These are phyloP conservation scores for Stachybotrys chlorohalonatus DNA, from an alignment of 2,329 filamentous ascomycete genomes.

Conservation along the genomic window DNA sequence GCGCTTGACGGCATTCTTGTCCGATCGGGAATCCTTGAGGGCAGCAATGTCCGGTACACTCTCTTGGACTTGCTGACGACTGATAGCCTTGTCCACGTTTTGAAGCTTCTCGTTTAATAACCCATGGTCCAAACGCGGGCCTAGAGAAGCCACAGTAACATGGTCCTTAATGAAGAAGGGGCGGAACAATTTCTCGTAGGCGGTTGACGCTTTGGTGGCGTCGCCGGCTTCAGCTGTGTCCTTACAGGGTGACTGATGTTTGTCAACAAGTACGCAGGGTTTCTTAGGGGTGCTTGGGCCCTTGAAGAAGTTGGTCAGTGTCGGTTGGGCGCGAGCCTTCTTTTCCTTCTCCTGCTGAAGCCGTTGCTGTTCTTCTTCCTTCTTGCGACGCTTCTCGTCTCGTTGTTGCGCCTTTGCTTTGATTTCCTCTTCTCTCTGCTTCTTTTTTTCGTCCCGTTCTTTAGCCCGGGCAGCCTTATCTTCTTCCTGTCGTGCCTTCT, in stretches of 20 bases:
- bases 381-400: conserved; percentile 38
- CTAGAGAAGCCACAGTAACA: conserved; percentile 57
- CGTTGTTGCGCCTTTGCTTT: conserved; percentile 29
- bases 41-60: conserved; percentile 37
- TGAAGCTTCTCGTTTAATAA: conserved; percentile 40
- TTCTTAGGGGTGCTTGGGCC: conserved; percentile 31
- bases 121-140: conserved; percentile 48
- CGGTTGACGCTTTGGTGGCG: conserved; percentile 26
- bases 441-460: conserved; percentile 29
- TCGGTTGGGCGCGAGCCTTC: conserved; percentile 38
- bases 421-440: conserved; percentile 33
- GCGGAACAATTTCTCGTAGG: conserved; percentile 65
- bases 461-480: conserved; percentile 27
- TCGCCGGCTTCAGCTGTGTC: conserved; percentile 15
- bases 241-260: not conserved
- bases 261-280: not conserved
- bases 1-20: conserved; percentile 20
- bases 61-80: conserved; percentile 33
- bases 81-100: conserved; percentile 44
- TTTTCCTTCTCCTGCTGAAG: conserved; percentile 35
- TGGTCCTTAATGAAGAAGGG: conserved; percentile 72
- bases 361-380: conserved; percentile 36
- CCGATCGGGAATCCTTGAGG: conserved; percentile 22
- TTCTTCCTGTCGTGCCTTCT: conserved; percentile 29
- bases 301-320: conserved; percentile 38